These are phyloP conservation scores for Zygoascus biomembranicola DNA, from an alignment of 805 yeast species.

Conservation along the genomic window DNA sequence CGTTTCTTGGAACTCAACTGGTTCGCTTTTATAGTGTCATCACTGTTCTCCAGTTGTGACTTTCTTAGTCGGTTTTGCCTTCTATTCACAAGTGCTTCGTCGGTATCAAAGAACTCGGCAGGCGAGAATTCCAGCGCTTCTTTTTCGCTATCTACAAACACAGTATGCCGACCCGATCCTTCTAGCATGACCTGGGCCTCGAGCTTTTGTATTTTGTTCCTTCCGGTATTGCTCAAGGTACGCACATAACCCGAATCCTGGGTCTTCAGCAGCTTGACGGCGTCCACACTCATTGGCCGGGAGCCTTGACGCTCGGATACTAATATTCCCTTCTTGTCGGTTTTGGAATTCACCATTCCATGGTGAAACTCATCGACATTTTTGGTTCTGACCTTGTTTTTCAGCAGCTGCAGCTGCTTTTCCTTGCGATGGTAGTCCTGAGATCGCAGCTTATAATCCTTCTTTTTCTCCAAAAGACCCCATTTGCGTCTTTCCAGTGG, in stretches of 20 bases:
- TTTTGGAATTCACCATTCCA: conserved; percentile 69
- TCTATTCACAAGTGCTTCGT: conserved; percentile 48
- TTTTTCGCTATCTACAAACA: conserved; percentile 63
- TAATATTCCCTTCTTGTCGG: conserved; percentile 64
- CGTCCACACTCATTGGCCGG: conserved; percentile 56
- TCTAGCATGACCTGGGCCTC: conserved; percentile 21
- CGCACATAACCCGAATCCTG: conserved; percentile 86
- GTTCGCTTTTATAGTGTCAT: conserved; percentile 25
- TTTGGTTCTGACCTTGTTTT: conserved; percentile 59
- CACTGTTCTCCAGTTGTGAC: conserved; percentile 40
- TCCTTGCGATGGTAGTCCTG: conserved; percentile 53
- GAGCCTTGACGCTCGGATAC: conserved; percentile 45
- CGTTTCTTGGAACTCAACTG: conserved; percentile 1
- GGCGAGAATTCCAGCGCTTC: conserved; percentile 55
- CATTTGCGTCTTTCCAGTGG: conserved; percentile 60
- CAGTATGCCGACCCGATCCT: conserved; percentile 52
- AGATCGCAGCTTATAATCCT: conserved; percentile 68
- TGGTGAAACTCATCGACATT: conserved; percentile 96
- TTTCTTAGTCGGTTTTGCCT: conserved; percentile 64
- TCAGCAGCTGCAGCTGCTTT: conserved; percentile 56
- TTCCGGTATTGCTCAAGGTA: conserved; percentile 64
- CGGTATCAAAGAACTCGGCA: conserved; percentile 62
- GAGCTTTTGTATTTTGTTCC: conserved; percentile 52
- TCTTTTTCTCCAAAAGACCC: conserved; percentile 91
- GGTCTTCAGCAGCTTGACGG: conserved; percentile 74